A percentile compares a stretch with the other conserved stretches of the same genome.
These are phyloP conservation scores for Suillus occidentalis DNA, from an alignment of 768 basidiomycete genomes.

Conservation along the genomic window DNA sequence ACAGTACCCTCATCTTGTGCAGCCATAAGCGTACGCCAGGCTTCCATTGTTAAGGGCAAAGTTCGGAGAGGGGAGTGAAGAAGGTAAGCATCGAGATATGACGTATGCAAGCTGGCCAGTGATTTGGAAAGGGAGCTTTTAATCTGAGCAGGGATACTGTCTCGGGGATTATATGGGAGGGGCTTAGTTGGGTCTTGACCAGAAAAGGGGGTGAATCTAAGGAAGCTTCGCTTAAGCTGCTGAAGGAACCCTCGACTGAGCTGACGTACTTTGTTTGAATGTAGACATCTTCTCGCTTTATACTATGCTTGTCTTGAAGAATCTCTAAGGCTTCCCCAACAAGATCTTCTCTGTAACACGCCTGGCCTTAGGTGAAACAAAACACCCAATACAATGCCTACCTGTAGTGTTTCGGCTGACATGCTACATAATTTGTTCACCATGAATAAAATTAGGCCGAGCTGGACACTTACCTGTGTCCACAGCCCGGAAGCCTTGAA, in stretches of 20 bases:
- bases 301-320: conserved; percentile 54
- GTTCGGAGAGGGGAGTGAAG: conserved; percentile 74
- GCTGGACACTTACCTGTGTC: conserved; percentile 63
- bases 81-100: conserved; percentile 76
- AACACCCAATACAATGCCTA: conserved; percentile 23
- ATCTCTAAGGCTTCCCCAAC: conserved; percentile 72
- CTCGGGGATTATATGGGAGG: conserved; percentile 67
- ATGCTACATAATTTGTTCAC: conserved; percentile 42
- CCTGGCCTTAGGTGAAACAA: background rate
- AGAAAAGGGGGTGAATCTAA: conserved; percentile 68
- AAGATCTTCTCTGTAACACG: conserved; percentile 61
- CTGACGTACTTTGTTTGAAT: conserved; percentile 73
- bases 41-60: conserved; percentile 59
- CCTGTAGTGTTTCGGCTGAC: conserved; percentile 76
- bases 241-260: conserved; percentile 1
- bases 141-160: conserved; percentile 59
- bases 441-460: background rate
- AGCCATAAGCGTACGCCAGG: conserved; percentile 61
- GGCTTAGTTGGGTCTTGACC: conserved; percentile 74
- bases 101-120: conserved; percentile 65
- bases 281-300: conserved; percentile 70
- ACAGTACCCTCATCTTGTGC: conserved; percentile 68
- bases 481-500: conserved; percentile 76
- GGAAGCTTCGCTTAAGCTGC: conserved; percentile 1
- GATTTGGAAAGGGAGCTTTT: conserved; percentile 61